Evolutionary conservation across 1,284 basidiomycete species (phyloP), one percentile per base, ranked within the genome.

Genomic region (Pascua sp.): DNA sequence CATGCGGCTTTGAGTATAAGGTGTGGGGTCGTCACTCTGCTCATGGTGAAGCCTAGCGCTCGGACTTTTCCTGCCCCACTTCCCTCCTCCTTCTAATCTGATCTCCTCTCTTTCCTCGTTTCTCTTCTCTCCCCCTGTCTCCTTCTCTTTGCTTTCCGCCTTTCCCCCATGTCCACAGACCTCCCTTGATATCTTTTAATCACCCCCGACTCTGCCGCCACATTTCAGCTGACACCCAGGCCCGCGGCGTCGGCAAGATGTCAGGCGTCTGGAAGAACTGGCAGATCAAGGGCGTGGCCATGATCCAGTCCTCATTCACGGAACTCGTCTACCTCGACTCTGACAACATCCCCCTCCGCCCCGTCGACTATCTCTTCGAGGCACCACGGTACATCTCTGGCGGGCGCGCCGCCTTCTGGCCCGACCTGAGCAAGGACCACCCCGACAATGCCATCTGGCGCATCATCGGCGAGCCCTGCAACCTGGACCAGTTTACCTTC

Each of bases 371-470:
- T 56, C 73, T 81, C 8, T 81, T 81, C 65, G 64, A 71, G 39
- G 68, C 76, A 1, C 60, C 67, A 0, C 45, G 69, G 4, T 81
- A 80, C 66, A 56, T 56, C 13, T 54, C 67, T 5, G 59, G 68
- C n/a, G 78, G 75, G 9, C 63, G 72, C 12, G 76, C 77, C 1
- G 80, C 77, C 36, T 80, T 81, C 59, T 81, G 80, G 80, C 80
- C 80, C 12, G 80, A 81, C 60, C 65, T 80, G 46, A 77, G 72
- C 46, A 80, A 79, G 57, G 80, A 81, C 56, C 76, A 79, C 52
- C 73, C 78, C 5, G 68, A 77, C 50, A 81, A 81, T 57, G 78
- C 80, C 12, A 75, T 81, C 54, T 81, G 79, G 77, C 69, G 80
- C n/a, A 46, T 80, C 38, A 61, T 80, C 8, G 77, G 78, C 24